Base-by-base conservation (phyloP, 129 eudicot species). In the Flaveria brownii region DNA sequence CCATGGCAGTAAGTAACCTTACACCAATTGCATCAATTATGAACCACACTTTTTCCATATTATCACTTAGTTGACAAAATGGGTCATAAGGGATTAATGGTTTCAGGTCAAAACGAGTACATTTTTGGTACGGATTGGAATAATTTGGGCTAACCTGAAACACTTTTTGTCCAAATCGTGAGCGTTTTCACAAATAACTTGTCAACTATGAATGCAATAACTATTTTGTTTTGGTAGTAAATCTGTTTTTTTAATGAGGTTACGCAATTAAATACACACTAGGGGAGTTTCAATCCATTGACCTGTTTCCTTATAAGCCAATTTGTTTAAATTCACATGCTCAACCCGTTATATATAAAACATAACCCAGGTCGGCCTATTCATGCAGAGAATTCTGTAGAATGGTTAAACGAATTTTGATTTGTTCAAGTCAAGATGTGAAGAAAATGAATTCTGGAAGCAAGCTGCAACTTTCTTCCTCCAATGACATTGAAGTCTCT, bases 1-100 rank as follows among this genome's bases (percentile, higher is more conserved):
- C 97, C 97, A 46, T 93, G 98, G 98, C 81, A 33, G 98, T 93
- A 84, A 88, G 98, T 86, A 42, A 75, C 36, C 79, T 70, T 28
- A 8, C 25, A 9, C 54, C 81, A 68, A 10, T 73, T 25, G 26
- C 36, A 36, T 6, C 51, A n/a, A 22, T 68, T 6, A 17, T 47
- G n/a, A 20, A 43, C 64, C 18, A 43, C 12, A 14, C 1, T 61
- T 74, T 42, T 52, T 57, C 10, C 23, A 9, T 20, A 9, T 46
- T 51, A 46, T 14, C 33, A 1, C n/a, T 17, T 43, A 43, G 39
- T 20, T 68, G 28, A 14, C 73, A 43, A 20, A 20, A 43, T 5
- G 28, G 62, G 3, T 56, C 62, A 18, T 20, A 56, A 18, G 28
- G 62, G 62, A 18, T 56, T 1, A 56, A 6, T 5, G 62, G 26